Percentiles rank a stretch among this genome's conserved stretches.
Evolutionary conservation across 129 eudicot genomes (phyloP).

Genomic region (Flaveria sonorensis): DNA sequence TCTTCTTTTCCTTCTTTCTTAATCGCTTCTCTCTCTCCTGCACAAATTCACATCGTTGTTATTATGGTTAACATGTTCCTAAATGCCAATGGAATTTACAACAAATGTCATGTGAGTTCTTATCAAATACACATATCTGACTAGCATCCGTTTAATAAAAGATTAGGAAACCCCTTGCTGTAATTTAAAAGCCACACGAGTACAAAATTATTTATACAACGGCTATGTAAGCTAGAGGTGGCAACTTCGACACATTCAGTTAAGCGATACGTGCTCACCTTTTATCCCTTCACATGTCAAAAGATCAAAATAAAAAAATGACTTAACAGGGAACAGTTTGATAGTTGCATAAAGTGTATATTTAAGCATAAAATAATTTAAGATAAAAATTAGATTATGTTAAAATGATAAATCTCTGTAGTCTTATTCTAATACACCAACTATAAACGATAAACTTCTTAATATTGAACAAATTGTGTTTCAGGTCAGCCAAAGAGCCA

Average conservation of each 20-base stretch:
- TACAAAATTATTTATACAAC: background rate
- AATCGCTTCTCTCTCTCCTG: slow-evolving; percentile 81
- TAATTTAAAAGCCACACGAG: background rate
- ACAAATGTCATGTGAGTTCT: background rate
- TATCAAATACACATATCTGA: background rate
- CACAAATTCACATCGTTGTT: slow-evolving; percentile 19
- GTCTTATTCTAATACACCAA: background rate
- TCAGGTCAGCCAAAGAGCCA: background rate
- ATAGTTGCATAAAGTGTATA: background rate
- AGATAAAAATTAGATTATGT: background rate
- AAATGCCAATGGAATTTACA: background rate
- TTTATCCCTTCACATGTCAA: background rate
- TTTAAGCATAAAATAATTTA: background rate
- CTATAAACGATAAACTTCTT: background rate
- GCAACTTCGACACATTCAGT: background rate
- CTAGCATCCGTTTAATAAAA: background rate
- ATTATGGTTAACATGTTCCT: background rate
- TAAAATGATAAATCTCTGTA: background rate
- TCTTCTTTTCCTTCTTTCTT: slow-evolving; percentile 83
- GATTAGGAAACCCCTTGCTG: background rate
- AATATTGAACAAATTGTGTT: background rate
- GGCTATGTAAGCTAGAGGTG: background rate
- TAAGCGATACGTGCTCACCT: background rate
- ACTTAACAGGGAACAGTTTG: background rate
- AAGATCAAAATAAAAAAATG: background rate